Conservation (phyloP, 2,329 filamentous ascomycete species). For the Calycina herbarum region DNA sequence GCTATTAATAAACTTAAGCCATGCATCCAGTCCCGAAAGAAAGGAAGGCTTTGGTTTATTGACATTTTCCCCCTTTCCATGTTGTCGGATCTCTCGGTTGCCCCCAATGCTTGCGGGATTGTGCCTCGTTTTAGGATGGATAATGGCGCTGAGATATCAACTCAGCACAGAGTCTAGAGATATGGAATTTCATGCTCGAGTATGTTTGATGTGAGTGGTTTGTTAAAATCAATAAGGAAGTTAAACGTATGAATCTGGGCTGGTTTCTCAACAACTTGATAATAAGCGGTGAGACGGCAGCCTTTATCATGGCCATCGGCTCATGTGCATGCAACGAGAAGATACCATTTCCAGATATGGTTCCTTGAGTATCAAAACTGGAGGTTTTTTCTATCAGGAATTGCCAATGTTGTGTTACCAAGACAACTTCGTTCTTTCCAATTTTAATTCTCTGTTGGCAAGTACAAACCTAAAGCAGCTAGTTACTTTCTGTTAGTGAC, state of each 20-base stretch:
- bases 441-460: too few relatives aligned
- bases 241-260: too few relatives aligned
- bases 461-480: too few relatives aligned
- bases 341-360: not conserved
- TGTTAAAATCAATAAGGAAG: too few relatives aligned
- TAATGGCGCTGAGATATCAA: not conserved
- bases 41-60: not conserved
- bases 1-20: not conserved
- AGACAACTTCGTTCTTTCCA: too few relatives aligned
- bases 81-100: conserved; percentile 2
- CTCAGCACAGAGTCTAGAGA: not conserved
- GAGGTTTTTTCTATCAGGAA: not conserved
- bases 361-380: not conserved
- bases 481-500: not conserved
- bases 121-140: not conserved
- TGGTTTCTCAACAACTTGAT: not conserved
- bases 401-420: not conserved
- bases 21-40: not conserved
- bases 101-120: not conserved
- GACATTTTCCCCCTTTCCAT: not conserved
- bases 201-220: not conserved
- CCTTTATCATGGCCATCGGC: not conserved
- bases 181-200: not conserved
- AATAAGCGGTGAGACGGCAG: not conserved
- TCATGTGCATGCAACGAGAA: not conserved